A percentile compares a stretch with the other conserved stretches of the same genome.
Evolutionary conservation across 306 rosid genomes (phyloP).

Genomic region (Hippophae tibetana): DNA sequence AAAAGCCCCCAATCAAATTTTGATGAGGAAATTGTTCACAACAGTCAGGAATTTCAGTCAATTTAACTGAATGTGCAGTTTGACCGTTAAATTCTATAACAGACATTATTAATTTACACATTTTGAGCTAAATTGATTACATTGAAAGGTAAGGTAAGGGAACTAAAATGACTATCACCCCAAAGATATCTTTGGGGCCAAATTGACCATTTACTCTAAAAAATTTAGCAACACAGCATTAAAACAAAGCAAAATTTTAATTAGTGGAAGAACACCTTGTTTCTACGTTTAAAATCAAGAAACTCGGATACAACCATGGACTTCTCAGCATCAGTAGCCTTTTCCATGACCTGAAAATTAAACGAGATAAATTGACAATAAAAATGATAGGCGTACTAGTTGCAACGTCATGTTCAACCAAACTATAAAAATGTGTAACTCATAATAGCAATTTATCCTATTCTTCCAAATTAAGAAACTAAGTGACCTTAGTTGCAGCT

Average conservation of each 20-base stretch:
- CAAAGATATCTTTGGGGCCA: too few species aligned
- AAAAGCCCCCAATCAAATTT: too few species aligned
- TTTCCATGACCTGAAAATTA: conserved; percentile 90
- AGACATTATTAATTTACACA: too few species aligned
- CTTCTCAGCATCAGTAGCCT: conserved; percentile 86
- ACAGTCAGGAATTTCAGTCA: too few species aligned
- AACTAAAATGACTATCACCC: too few species aligned
- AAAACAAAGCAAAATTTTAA: not conserved
- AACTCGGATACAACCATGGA: conserved; percentile 72
- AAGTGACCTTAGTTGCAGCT: conserved; percentile 84
- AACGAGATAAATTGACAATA: conserved; percentile 9
- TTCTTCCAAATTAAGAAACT: conserved; percentile 6
- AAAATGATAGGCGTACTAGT: conserved; percentile 3
- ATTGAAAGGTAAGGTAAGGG: too few species aligned
- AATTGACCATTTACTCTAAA: too few species aligned
- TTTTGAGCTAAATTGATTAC: too few species aligned
- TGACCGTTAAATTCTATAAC: too few species aligned
- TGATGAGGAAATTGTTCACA: too few species aligned
- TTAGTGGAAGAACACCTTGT: conserved; percentile 51
- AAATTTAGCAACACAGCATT: not conserved
- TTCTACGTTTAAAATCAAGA: conserved; percentile 92
- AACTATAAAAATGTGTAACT: conserved; percentile 8
- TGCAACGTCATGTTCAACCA: conserved; percentile 6
- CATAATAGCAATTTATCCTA: not conserved
- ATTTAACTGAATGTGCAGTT: too few species aligned